Conservation (phyloP, 352 stramenopile genomes). For the Globisporangium paddicum region DNA sequence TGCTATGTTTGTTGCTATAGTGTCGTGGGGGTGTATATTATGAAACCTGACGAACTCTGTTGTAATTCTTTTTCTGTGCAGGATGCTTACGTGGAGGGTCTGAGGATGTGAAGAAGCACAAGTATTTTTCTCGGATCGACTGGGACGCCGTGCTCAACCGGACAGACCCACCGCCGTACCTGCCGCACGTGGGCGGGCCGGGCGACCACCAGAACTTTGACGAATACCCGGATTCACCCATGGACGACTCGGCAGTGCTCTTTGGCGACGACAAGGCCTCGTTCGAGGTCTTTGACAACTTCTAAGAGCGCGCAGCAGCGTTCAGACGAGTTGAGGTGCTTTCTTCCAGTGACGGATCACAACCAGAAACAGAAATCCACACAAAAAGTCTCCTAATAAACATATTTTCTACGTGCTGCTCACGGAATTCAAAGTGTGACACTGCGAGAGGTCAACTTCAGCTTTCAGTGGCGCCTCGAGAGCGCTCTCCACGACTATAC, state of each 20-base stretch:
- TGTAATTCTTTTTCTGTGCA: conserved; percentile 21
- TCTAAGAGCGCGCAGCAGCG: conserved; percentile 39
- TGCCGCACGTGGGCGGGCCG: conserved; percentile 77
- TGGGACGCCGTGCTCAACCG: conserved; percentile 79
- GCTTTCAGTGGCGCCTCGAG: too few relatives aligned
- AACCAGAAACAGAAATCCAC: too few relatives aligned
- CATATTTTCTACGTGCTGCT: too few relatives aligned
- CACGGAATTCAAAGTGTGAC: too few relatives aligned
- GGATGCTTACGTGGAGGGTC: conserved; percentile 89
- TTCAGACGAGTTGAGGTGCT: too few relatives aligned
- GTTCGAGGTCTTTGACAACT: conserved; percentile 85
- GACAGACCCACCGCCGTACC: conserved; percentile 73
- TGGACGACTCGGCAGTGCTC: conserved; percentile 80
- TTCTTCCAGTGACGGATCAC: neutral
- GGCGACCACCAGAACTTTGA: conserved; percentile 93
- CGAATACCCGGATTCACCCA: conserved; percentile 88
- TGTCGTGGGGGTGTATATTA: too few relatives aligned
- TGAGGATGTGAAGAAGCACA: conserved; percentile 90
- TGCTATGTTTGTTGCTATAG: too few relatives aligned
- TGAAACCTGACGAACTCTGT: neutral
- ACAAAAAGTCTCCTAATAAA: too few relatives aligned
- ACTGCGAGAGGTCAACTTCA: too few relatives aligned
- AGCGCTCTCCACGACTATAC: too few relatives aligned
- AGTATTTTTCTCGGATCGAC: conserved; percentile 88
- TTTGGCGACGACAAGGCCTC: conserved; percentile 80